phyloP scores from a whole-genome alignment of 495 filamentous ascomycete species.

The Letharia lupina region DNA sequence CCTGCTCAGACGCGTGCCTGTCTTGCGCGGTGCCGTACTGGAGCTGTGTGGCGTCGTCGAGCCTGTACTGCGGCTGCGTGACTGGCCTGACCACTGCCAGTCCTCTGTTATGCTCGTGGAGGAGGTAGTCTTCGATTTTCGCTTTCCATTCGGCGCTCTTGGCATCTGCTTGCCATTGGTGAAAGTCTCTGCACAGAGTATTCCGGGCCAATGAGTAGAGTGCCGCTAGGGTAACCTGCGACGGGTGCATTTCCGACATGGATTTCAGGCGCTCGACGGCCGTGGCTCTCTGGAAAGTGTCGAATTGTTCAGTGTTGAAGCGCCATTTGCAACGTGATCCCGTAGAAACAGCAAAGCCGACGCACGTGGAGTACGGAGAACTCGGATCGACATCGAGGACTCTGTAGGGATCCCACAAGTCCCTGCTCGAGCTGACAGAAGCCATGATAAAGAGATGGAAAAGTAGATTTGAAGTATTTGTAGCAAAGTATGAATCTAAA shows the following conservation, averaged over 20 bases:
- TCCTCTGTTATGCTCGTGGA: not conserved
- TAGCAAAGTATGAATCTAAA: not conserved
- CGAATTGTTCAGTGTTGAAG: not conserved
- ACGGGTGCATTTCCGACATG: conserved; percentile 2
- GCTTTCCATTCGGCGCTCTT: not conserved
- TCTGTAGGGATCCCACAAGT: conserved; percentile 1
- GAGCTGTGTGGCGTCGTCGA: not conserved
- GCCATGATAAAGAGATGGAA: not conserved
- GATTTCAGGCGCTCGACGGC: not conserved
- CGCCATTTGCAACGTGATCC: not conserved
- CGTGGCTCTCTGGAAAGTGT: no score
- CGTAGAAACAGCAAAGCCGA: not conserved
- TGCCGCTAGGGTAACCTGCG: not conserved
- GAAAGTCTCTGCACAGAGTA: not conserved
- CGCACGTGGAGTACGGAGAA: not conserved
- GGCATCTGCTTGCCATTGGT: not conserved
- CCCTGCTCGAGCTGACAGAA: not conserved
- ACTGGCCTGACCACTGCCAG: not conserved
- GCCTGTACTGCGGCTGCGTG: not conserved
- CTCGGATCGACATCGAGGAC: not conserved
- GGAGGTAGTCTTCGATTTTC: not conserved
- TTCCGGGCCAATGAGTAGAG: not conserved
- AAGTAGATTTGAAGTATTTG: not conserved
- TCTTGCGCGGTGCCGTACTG: not conserved
- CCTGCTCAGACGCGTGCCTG: not conserved